These are phyloP conservation scores for Chlorella sp. DNA, from an alignment of 139 green algal species.

Conservation along the genomic window DNA sequence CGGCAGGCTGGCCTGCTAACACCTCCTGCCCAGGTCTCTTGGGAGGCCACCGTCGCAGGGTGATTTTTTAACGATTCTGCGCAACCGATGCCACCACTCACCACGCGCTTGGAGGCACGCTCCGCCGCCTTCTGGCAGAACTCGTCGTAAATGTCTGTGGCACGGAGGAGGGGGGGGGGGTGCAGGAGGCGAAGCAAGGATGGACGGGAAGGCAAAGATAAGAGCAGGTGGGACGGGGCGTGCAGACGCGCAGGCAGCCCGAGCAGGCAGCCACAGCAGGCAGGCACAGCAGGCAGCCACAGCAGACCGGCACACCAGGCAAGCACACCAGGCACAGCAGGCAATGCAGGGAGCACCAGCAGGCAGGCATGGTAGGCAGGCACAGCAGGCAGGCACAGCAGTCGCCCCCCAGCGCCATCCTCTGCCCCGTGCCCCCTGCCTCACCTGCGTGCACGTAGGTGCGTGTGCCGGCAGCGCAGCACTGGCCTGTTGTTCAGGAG, in stretches of 20 bases:
- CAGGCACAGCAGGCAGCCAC: no score
- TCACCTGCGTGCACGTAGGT: constrained; percentile 70
- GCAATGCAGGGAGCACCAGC: background rate
- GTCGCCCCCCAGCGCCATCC: no score
- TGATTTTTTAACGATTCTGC: no score
- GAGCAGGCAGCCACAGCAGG: background rate
- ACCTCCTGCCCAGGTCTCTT: no score
- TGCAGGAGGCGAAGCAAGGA: no score
- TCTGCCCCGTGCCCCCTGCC: background rate
- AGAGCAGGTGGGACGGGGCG: background rate
- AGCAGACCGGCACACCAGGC: background rate
- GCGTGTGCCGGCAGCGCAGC: constrained; percentile 71
- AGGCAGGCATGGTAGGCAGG: no score
- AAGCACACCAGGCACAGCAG: no score
- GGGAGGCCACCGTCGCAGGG: no score
- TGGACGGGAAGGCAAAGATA: background rate
- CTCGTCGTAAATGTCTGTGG: constrained; percentile 74
- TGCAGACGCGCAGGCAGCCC: background rate
- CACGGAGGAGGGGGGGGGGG: background rate
- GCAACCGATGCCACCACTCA: background rate
- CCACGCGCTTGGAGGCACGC: constrained; percentile 40
- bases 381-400: background rate
- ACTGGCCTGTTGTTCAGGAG: constrained; percentile 32
- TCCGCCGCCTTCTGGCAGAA: constrained; percentile 56
- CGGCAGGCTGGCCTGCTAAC: no score